These are phyloP conservation scores for Hevea brasiliensis DNA, from an alignment of 345 rosid genomes.

Conservation along the genomic window DNA sequence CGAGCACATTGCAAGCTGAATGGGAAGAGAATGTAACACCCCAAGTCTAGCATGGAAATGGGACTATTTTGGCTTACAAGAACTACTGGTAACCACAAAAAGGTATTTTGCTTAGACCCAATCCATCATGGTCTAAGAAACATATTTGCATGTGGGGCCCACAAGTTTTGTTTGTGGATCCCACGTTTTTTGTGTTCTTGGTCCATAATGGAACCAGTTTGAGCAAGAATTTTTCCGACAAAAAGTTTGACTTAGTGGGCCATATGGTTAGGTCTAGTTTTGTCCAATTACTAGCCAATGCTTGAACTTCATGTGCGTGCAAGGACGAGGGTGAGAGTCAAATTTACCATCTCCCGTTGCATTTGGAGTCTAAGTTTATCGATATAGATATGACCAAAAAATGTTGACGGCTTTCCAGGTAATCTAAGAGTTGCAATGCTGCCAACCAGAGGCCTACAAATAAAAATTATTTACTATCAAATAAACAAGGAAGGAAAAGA, in stretches of 20 bases:
- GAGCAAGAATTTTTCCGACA: too few species aligned
- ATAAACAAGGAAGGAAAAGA: background rate
- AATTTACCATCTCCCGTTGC: constrained; percentile 58
- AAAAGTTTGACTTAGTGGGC: too few species aligned
- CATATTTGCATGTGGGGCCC: too few species aligned
- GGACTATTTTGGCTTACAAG: background rate
- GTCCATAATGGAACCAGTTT: too few species aligned
- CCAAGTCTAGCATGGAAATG: background rate
- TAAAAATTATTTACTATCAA: constrained; percentile 2
- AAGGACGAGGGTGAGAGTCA: constrained; percentile 4
- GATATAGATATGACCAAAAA: constrained; percentile 63
- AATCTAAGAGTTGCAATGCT: constrained; percentile 50
- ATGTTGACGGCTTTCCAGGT: constrained; percentile 46
- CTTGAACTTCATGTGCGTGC: background rate
- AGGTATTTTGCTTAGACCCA: background rate
- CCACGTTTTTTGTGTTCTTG: too few species aligned
- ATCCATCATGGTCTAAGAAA: too few species aligned
- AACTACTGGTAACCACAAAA: background rate
- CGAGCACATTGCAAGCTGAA: background rate
- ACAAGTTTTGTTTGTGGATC: too few species aligned
- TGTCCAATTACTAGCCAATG: background rate
- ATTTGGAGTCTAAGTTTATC: constrained; percentile 40
- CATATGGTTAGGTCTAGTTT: background rate
- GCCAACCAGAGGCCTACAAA: constrained; percentile 77
- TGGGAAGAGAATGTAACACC: background rate